A percentile compares a stretch with the other conserved stretches of the same genome.
Conservation (phyloP, 176 grass and related monocot genomes). For the Puya raimondii region DNA sequence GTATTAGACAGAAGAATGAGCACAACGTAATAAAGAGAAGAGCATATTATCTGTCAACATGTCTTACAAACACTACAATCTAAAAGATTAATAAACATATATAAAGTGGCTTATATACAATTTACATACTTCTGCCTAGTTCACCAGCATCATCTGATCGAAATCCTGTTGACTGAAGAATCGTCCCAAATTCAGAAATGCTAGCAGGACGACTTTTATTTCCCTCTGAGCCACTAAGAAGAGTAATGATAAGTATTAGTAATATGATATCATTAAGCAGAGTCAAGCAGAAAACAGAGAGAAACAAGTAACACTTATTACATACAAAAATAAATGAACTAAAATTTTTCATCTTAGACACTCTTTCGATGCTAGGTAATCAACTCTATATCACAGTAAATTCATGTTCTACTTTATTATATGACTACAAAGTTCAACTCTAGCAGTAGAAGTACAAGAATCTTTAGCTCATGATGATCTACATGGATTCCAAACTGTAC, state of each 20-base stretch:
- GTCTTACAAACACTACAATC: too few relatives aligned
- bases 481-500: too few relatives aligned
- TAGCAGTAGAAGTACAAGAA: too few relatives aligned
- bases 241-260: not conserved
- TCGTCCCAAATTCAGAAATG: conserved; percentile 16
- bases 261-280: not conserved
- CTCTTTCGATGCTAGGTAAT: too few relatives aligned
- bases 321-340: too few relatives aligned
- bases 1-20: conserved; percentile 5
- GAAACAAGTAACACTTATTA: not conserved
- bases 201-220: conserved; percentile 18
- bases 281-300: not conserved
- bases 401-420: too few relatives aligned
- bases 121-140: conserved; percentile 12
- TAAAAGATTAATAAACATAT: not conserved
- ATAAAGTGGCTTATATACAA: not conserved
- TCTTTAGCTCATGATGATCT: too few relatives aligned
- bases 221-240: conserved; percentile 15
- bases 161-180: conserved; percentile 26
- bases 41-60: not conserved
- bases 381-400: too few relatives aligned
- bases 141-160: conserved; percentile 16
- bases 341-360: too few relatives aligned
- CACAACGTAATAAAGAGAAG: not conserved
- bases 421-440: too few relatives aligned